Evolutionary conservation across 2,329 filamentous ascomycete genomes (phyloP).

Genomic region (Talaromyces sp.): DNA sequence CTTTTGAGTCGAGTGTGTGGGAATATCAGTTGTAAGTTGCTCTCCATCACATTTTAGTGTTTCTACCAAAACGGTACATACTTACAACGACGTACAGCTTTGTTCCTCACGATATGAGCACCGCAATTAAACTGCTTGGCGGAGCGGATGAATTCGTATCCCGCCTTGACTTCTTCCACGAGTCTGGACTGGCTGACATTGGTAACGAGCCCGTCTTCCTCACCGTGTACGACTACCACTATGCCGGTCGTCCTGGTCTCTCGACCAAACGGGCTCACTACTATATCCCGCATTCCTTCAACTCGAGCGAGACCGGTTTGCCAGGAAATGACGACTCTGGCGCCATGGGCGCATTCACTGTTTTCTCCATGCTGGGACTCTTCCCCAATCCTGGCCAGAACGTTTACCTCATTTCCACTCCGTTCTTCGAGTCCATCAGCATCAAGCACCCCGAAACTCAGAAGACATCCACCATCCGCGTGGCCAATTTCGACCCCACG

Average conservation of each 20-base stretch:
- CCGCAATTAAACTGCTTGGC: conserved; percentile 53
- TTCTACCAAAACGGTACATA: conserved; percentile 27
- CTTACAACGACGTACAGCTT: conserved; percentile 46
- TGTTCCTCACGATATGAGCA: conserved; percentile 42
- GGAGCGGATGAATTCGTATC: conserved; percentile 52
- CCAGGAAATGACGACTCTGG: conserved; percentile 65
- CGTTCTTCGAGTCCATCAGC: conserved; percentile 56
- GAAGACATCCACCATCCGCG: conserved; percentile 54
- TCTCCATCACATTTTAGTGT: conserved; percentile 32
- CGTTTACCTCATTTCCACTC: conserved; percentile 62
- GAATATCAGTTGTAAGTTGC: conserved; percentile 39
- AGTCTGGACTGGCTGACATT: conserved; percentile 58
- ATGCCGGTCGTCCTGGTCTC: conserved; percentile 55
- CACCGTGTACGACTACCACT: conserved; percentile 63
- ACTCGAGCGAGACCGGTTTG: conserved; percentile 51
- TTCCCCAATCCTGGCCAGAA: conserved; percentile 64
- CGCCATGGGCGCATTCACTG: conserved; percentile 62
- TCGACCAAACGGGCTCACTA: conserved; percentile 49
- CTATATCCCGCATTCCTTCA: conserved; percentile 60
- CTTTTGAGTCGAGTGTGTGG: conserved; percentile 28
- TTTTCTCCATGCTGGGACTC: conserved; percentile 62
- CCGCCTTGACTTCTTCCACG: conserved; percentile 61
- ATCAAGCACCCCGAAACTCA: conserved; percentile 54
- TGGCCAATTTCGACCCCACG: conserved; percentile 54
- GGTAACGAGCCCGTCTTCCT: conserved; percentile 60